Conservation (phyloP, 352 stramenopile species). For the Globisporangium acanthophoron region DNA sequence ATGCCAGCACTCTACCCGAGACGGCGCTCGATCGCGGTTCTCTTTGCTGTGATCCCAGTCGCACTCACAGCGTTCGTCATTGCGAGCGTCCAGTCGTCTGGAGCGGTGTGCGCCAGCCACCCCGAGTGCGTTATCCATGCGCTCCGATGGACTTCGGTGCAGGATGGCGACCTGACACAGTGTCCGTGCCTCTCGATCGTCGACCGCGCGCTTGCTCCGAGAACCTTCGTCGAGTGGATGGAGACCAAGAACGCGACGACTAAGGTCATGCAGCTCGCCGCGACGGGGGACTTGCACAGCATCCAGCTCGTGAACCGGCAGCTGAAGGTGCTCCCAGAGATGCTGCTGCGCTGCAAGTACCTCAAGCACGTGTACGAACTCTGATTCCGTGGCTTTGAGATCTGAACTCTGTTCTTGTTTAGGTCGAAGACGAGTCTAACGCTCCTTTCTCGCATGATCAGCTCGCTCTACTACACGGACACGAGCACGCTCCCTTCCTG, state of each 20-base stretch:
- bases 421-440: too few species aligned
- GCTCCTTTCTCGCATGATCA: slow-evolving; percentile 1
- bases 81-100: slow-evolving; percentile 6
- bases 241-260: slow-evolving; percentile 12
- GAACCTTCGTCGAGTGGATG: slow-evolving; percentile 20
- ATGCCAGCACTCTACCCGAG: slow-evolving; percentile 16
- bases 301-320: slow-evolving; percentile 29
- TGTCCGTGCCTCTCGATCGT: slow-evolving; percentile 32
- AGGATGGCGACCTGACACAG: slow-evolving; percentile 6
- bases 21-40: slow-evolving; percentile 8
- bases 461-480: slow-evolving; percentile 25
- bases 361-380: slow-evolving; percentile 30
- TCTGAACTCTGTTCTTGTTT: too few species aligned
- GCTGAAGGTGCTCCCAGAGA: slow-evolving; percentile 15
- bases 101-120: neutral
- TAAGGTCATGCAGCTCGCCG: slow-evolving; percentile 20
- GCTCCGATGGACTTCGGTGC: slow-evolving; percentile 2
- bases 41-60: slow-evolving; percentile 1
- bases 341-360: slow-evolving; percentile 18
- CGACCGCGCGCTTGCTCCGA: slow-evolving; percentile 13
- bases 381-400: neutral
- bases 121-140: slow-evolving; percentile 13
- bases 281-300: slow-evolving; percentile 23
- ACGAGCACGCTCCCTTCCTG: slow-evolving; percentile 20
- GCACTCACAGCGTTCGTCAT: neutral